These are phyloP conservation scores for Nitzschia sp. DNA, from an alignment of 108 stramenopile genomes.

Conservation along the genomic window DNA sequence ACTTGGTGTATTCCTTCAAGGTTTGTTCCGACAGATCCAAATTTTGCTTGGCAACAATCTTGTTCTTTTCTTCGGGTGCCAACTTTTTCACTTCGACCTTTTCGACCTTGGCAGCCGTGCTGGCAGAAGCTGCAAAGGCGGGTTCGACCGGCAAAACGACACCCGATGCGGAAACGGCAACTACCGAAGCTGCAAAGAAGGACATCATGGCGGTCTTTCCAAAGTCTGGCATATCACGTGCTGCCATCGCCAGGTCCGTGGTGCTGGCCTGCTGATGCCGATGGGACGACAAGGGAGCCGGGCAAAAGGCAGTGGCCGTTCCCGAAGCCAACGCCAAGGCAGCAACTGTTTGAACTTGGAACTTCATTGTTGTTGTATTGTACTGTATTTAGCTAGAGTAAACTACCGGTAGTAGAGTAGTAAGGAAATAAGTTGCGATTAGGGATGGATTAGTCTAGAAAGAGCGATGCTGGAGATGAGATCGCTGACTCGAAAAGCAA, in stretches of 20 bases:
- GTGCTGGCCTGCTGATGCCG: too few species aligned
- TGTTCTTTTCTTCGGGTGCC: conserved; percentile 21
- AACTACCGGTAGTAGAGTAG: too few species aligned
- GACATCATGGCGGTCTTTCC: conserved; percentile 19
- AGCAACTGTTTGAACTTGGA: conserved; percentile 12
- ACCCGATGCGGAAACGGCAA: conserved; percentile 15
- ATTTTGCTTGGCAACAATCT: conserved; percentile 12
- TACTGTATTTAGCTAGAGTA: too few species aligned
- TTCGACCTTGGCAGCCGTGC: background rate
- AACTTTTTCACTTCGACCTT: conserved; percentile 12
- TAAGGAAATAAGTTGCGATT: too few species aligned
- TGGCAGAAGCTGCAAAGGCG: background rate
- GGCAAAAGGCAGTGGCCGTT: conserved; percentile 15
- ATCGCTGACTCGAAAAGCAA: too few species aligned
- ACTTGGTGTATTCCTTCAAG: conserved; percentile 30
- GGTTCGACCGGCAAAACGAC: background rate
- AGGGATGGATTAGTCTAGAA: too few species aligned
- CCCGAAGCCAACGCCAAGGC: conserved; percentile 9
- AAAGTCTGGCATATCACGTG: conserved; percentile 1
- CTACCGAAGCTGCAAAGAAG: conserved; percentile 18
- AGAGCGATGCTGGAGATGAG: too few species aligned
- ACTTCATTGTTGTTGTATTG: conserved; percentile 7
- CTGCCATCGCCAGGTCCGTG: conserved; percentile 5
- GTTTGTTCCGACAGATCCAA: conserved; percentile 19
- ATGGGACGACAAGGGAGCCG: background rate